Conservation (phyloP, 2,329 filamentous ascomycete genomes). For the Cladophialophora immunda region DNA sequence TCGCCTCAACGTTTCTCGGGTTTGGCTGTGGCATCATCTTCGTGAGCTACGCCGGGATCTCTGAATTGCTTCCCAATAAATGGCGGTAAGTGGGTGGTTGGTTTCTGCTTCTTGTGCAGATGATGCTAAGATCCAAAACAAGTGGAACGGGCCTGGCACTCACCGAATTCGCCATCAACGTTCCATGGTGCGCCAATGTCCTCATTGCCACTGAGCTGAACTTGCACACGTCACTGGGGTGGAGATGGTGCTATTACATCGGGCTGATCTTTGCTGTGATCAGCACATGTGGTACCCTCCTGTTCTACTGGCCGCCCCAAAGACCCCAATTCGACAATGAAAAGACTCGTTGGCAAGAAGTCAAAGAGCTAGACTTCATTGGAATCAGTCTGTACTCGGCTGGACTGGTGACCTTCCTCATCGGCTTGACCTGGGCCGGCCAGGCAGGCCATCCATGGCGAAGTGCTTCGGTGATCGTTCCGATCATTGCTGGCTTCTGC, state of each 20-base stretch:
- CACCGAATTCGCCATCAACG: slow-evolving; percentile 48
- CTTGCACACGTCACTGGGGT: slow-evolving; percentile 50
- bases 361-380: slow-evolving; percentile 56
- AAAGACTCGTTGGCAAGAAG: slow-evolving; percentile 46
- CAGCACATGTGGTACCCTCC: slow-evolving; percentile 46
- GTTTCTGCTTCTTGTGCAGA: neutral
- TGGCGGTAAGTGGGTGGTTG: slow-evolving; percentile 43
- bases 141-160: slow-evolving; percentile 42
- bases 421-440: slow-evolving; percentile 56
- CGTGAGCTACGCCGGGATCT: slow-evolving; percentile 48
- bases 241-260: slow-evolving; percentile 59
- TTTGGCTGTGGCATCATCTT: slow-evolving; percentile 50
- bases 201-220: slow-evolving; percentile 54
- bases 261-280: slow-evolving; percentile 12
- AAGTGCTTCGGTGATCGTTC: slow-evolving; percentile 47
- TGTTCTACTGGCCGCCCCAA: slow-evolving; percentile 61
- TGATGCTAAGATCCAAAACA: slow-evolving; percentile 26
- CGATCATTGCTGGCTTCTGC: slow-evolving; percentile 50
- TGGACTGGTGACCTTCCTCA: slow-evolving; percentile 53
- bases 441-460: slow-evolving; percentile 51
- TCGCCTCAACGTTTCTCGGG: slow-evolving; percentile 45
- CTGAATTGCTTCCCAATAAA: slow-evolving; percentile 49
- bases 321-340: slow-evolving; percentile 50
- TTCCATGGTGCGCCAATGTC: slow-evolving; percentile 48
- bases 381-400: slow-evolving; percentile 54